Percentiles rank a stretch among this genome's conserved stretches.
phyloP scores from a whole-genome alignment of 2,329 filamentous ascomycete genomes.

The Arthroderma uncinatum region DNA sequence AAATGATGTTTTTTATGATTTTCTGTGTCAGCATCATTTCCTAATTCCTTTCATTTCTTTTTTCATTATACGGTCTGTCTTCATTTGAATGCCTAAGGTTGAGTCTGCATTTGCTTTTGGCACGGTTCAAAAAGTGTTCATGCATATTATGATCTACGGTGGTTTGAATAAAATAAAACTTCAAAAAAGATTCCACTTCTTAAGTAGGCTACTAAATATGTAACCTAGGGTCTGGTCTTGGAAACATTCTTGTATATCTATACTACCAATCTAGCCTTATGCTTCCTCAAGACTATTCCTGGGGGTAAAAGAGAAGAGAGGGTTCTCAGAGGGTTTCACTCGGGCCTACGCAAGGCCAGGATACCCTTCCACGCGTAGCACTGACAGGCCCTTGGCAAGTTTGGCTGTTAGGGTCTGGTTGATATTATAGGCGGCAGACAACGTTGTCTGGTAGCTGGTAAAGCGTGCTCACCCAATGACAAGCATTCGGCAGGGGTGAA shows the following conservation, averaged over 20 bases:
- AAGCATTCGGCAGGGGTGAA: too few relatives aligned
- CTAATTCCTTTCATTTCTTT: neutral
- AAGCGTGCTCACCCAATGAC: too few relatives aligned
- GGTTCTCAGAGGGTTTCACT: too few relatives aligned
- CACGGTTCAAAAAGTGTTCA: neutral
- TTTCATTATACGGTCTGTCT: constrained; percentile 8
- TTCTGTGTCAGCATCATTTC: constrained; percentile 3
- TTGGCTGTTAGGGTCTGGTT: too few relatives aligned
- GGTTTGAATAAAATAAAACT: neutral
- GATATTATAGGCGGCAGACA: neutral
- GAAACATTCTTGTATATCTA: too few relatives aligned
- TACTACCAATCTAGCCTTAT: too few relatives aligned
- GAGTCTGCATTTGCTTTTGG: constrained; percentile 16
- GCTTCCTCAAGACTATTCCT: too few relatives aligned
- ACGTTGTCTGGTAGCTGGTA: neutral
- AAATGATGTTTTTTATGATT: constrained; percentile 11
- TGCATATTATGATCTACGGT: constrained; percentile 1
- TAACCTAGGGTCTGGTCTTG: too few relatives aligned
- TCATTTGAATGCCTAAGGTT: constrained; percentile 5
- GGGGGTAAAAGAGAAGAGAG: too few relatives aligned
- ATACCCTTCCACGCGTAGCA: too few relatives aligned
- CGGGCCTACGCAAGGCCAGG: too few relatives aligned
- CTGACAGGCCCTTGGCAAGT: too few relatives aligned
- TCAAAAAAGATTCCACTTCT: neutral
- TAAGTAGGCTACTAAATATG: neutral